These are phyloP conservation scores for Phytophthora ramorum DNA, from an alignment of 352 stramenopile genomes.

Conservation along the genomic window DNA sequence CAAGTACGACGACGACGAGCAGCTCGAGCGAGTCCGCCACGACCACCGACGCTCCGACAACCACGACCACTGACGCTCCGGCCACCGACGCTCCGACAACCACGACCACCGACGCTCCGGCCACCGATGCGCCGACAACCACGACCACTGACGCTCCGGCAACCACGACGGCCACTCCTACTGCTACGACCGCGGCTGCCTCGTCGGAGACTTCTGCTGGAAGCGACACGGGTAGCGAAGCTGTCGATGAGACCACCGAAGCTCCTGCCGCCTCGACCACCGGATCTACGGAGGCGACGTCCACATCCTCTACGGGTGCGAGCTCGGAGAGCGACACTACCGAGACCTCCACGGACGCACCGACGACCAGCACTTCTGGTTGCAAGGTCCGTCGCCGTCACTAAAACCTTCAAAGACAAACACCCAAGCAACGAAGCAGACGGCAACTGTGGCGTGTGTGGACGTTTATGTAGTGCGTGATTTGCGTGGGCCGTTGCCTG, in stretches of 20 bases:
- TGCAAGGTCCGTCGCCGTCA: constrained; percentile 44
- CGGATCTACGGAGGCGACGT: constrained; percentile 3
- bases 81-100: constrained; percentile 2
- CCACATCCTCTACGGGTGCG: constrained; percentile 4
- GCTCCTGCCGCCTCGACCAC: not conserved
- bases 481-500: constrained; percentile 8
- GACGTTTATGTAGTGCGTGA: constrained; percentile 16
- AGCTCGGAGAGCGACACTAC: constrained; percentile 2
- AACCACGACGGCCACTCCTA: constrained; percentile 17
- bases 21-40: constrained; percentile 21
- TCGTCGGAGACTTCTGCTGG: constrained; percentile 15
- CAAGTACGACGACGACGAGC: constrained; percentile 19
- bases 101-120: constrained; percentile 4
- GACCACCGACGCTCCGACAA: not conserved
- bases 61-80: constrained; percentile 8
- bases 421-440: not conserved
- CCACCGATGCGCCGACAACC: not conserved
- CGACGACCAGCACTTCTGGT: constrained; percentile 26
- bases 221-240: not conserved
- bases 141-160: constrained; percentile 5
- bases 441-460: constrained; percentile 12
- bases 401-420: constrained; percentile 12
- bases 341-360: constrained; percentile 15
- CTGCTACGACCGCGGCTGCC: constrained; percentile 13
- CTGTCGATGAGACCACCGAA: constrained; percentile 10